These are phyloP conservation scores for Astrothelium macrocarpum DNA, from an alignment of 495 filamentous ascomycete genomes.

Conservation along the genomic window DNA sequence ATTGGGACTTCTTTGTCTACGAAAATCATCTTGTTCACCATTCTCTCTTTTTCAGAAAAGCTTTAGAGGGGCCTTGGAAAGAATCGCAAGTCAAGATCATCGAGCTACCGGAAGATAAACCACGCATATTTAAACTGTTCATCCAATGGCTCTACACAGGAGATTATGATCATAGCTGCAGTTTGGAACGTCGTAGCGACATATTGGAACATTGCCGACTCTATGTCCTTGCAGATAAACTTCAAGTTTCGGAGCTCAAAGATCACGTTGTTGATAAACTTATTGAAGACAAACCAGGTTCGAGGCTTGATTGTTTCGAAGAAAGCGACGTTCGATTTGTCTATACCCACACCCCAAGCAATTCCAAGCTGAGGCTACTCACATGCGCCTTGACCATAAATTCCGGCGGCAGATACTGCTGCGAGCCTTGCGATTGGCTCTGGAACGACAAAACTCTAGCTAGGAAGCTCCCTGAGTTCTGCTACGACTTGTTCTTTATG, in stretches of 20 bases:
- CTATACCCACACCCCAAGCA: not conserved
- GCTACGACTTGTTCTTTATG: not conserved
- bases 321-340: not conserved
- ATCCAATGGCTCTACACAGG: constrained; percentile 15
- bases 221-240: not conserved
- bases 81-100: constrained; percentile 3
- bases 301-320: not conserved
- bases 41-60: constrained; percentile 14
- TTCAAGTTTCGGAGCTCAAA: not conserved
- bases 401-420: not conserved
- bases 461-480: not conserved
- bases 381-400: not conserved
- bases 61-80: constrained; percentile 9
- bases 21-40: not conserved
- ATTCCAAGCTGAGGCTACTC: not conserved
- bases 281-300: not conserved
- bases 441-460: not conserved
- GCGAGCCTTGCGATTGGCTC: not conserved
- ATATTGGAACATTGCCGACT: not conserved
- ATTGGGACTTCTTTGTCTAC: constrained; percentile 6
- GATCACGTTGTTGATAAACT: not conserved
- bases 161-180: not conserved
- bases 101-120: constrained; percentile 13
- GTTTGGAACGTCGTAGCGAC: not conserved
- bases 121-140: constrained; percentile 6